These are phyloP conservation scores for Aspergillus wentii DNA, from an alignment of 495 filamentous ascomycete species.

Conservation along the genomic window DNA sequence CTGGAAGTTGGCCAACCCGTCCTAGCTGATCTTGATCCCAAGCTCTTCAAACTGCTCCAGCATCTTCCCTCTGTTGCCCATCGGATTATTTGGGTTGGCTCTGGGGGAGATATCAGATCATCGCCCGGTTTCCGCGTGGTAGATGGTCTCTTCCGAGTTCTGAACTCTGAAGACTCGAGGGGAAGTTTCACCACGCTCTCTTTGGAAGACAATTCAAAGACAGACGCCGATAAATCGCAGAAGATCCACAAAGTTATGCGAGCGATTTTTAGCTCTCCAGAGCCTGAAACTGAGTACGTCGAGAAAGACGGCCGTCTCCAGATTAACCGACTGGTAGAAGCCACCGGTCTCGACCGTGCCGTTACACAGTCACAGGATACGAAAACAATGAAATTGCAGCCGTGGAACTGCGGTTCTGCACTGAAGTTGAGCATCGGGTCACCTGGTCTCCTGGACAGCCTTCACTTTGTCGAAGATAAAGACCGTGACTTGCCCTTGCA, in stretches of 20 bases:
- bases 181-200: slow-evolving; percentile 3
- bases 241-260: too few relatives aligned
- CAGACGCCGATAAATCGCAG: slow-evolving; percentile 1
- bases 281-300: slow-evolving; percentile 9
- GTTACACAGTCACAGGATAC: slow-evolving; percentile 18
- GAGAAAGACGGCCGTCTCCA: slow-evolving; percentile 9
- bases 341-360: slow-evolving; percentile 17
- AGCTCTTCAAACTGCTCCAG: slow-evolving; percentile 6
- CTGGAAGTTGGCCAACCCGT: slow-evolving; percentile 4
- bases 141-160: slow-evolving; percentile 11
- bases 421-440: slow-evolving; percentile 20
- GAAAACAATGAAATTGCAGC: slow-evolving; percentile 17
- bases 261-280: neutral
- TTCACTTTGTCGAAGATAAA: slow-evolving; percentile 30
- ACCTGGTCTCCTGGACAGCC: slow-evolving; percentile 24
- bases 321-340: slow-evolving; percentile 19
- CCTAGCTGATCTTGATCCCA: slow-evolving; percentile 1
- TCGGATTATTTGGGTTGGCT: slow-evolving; percentile 8
- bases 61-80: slow-evolving; percentile 1
- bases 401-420: slow-evolving; percentile 22
- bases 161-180: slow-evolving; percentile 5
- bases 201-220: slow-evolving; percentile 1
- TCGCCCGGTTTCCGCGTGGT: slow-evolving; percentile 8
- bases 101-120: slow-evolving; percentile 5
- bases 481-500: neutral